These are phyloP conservation scores for Apostasia shenzhenica DNA, from an alignment of 106 monocot genomes.

Conservation along the genomic window DNA sequence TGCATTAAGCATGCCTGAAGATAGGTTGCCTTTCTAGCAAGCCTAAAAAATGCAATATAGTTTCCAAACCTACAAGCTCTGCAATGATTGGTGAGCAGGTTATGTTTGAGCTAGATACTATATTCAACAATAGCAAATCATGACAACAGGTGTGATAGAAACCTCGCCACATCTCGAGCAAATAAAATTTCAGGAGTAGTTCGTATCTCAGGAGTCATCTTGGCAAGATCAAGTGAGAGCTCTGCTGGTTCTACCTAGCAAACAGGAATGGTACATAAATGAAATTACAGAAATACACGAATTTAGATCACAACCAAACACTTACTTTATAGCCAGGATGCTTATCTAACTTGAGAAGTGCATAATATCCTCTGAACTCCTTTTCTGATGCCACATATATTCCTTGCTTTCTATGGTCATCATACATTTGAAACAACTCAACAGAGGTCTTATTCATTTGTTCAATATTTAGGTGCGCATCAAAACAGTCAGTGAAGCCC, in stretches of 20 bases:
- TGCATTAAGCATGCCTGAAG: conserved; percentile 97
- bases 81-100: conserved; percentile 13
- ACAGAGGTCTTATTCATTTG: conserved; percentile 99
- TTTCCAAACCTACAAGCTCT: conserved; percentile 86
- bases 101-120: background rate
- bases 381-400: conserved; percentile 55
- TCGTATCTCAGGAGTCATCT: conserved; percentile 84
- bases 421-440: conserved; percentile 98
- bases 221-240: conserved; percentile 95
- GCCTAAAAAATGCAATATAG: conserved; percentile 83
- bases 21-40: conserved; percentile 92
- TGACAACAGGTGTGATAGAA: background rate
- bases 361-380: conserved; percentile 97
- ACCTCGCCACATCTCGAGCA: conserved; percentile 93
- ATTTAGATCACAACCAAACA: background rate
- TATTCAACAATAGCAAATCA: background rate
- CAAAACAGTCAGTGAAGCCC: conserved; percentile 95
- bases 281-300: background rate
- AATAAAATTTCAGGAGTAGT: conserved; percentile 69
- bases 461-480: conserved; percentile 98
- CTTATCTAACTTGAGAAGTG: conserved; percentile 89
- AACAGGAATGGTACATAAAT: background rate
- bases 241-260: conserved; percentile 94
- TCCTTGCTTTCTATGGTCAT: conserved; percentile 83
- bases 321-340: conserved; percentile 93